Conservation (phyloP, 768 basidiomycete species). For the Rhodotorula taiwanensis region DNA sequence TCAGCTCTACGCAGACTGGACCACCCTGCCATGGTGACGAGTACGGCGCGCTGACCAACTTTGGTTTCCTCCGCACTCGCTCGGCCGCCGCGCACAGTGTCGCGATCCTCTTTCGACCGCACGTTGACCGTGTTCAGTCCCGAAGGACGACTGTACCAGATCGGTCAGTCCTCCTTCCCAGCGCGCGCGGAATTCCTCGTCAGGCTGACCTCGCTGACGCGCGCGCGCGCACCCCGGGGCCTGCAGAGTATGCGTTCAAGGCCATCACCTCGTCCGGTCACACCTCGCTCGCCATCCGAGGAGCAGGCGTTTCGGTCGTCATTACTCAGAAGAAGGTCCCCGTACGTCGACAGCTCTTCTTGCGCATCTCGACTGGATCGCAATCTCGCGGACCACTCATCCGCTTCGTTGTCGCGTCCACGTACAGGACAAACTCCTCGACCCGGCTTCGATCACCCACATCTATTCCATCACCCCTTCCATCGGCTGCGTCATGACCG, state of each 20-base stretch:
- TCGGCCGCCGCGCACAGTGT: not conserved
- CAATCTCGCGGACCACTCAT: not conserved
- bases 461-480: constrained; percentile 91
- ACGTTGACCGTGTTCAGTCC: constrained; percentile 35
- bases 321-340: constrained; percentile 99
- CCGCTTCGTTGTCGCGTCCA: not conserved
- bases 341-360: constrained; percentile 52
- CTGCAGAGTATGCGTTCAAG: constrained; percentile 99
- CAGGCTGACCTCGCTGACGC: not conserved
- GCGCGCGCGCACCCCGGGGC: not conserved
- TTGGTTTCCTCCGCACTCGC: too few species aligned
- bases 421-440: constrained; percentile 86
- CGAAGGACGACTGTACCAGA: constrained; percentile 94
- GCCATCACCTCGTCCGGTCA: constrained; percentile 96
- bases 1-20: too few species aligned
- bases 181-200: not conserved
- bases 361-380: not conserved
- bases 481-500: constrained; percentile 97
- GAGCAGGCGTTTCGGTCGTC: constrained; percentile 88
- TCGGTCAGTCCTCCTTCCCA: constrained; percentile 77
- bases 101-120: constrained; percentile 38
- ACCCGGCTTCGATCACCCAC: constrained; percentile 88
- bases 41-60: too few species aligned
- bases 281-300: constrained; percentile 84
- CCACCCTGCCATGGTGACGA: too few species aligned